Base-by-base conservation (phyloP, 768 basidiomycete species). In the Hericium erinaceus region DNA sequence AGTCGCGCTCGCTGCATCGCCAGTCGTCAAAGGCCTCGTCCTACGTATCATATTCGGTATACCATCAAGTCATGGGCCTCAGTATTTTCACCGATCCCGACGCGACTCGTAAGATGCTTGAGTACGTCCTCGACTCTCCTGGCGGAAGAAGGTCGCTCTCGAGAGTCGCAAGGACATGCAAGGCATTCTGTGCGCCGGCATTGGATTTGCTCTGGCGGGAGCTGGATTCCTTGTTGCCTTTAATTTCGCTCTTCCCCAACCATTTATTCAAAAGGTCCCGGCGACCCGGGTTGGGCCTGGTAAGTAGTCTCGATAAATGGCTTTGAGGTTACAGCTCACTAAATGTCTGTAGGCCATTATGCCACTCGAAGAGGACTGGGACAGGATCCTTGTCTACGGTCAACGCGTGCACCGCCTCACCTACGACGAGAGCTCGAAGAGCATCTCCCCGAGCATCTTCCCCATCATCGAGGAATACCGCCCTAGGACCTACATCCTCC, bases 281-380 rank as follows among this genome's bases (percentile, higher is more conserved):
- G 60, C 82, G 79, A 66, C 89, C 89, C 52, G 87, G 87, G 52
- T 71, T 89, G 60, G 89, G 89, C 67, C 75, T 91, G 75, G 89
- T 90, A 66, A 67, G 88, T 74, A 9, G 18, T 24, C 51, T 53
- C 26, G 26, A 44, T 26, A 49, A n/a, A 38, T 39, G 56, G 39
- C 52, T 33, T 49, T 54, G 39, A 39, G 24, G 55, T 40, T 20
- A 38, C 39, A 52, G 28, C 10, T 16, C 55, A 64, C 1, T 52
- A 64, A 57, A 37, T 28, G 60, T 52, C 18, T 51, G 54, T 61
- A 87, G 85, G 76, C 76, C 50, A 82, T 79, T 65, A 68, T 73
- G 52, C 87, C 87, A n/a, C 76, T 75, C 65, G 75, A 78, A 54
- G 78, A 81, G 51, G 87, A 91, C 68, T 91, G 89, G 89, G 73